These are phyloP conservation scores for Diaporthe sp. DNA, from an alignment of 2,329 filamentous ascomycete genomes.

Conservation along the genomic window DNA sequence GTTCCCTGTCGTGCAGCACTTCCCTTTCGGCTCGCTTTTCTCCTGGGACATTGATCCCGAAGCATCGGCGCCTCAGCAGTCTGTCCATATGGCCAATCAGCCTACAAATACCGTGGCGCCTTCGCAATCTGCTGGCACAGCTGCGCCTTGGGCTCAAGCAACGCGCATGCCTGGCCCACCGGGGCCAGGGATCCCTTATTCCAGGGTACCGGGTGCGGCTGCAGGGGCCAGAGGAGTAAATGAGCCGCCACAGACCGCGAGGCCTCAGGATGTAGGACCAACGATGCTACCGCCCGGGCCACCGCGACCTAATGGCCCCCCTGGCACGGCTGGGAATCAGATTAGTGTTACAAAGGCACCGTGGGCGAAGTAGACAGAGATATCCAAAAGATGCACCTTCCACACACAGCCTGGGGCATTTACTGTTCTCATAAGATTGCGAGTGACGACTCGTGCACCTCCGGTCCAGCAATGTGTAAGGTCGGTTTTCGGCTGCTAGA, in stretches of 20 bases:
- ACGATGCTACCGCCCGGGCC: conserved; percentile 18
- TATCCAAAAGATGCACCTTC: background rate
- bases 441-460: background rate
- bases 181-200: conserved; percentile 49
- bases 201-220: conserved; percentile 46
- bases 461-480: no score
- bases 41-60: conserved; percentile 79
- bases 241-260: conserved; percentile 19
- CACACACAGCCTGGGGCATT: no score
- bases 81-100: conserved; percentile 72
- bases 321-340: conserved; percentile 41
- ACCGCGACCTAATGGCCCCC: conserved; percentile 36
- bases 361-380: conserved; percentile 37
- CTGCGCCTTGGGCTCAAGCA: conserved; percentile 61
- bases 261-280: conserved; percentile 8
- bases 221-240: background rate
- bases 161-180: conserved; percentile 56
- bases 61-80: conserved; percentile 62
- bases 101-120: conserved; percentile 53
- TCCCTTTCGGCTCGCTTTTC: conserved; percentile 85
- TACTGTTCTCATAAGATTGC: no score
- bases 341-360: conserved; percentile 41
- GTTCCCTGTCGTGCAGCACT: conserved; percentile 99
- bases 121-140: conserved; percentile 49
- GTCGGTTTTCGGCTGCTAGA: background rate